Base-by-base conservation (phyloP, 768 basidiomycete genomes). In the Boletus rufocinnamomeus region DNA sequence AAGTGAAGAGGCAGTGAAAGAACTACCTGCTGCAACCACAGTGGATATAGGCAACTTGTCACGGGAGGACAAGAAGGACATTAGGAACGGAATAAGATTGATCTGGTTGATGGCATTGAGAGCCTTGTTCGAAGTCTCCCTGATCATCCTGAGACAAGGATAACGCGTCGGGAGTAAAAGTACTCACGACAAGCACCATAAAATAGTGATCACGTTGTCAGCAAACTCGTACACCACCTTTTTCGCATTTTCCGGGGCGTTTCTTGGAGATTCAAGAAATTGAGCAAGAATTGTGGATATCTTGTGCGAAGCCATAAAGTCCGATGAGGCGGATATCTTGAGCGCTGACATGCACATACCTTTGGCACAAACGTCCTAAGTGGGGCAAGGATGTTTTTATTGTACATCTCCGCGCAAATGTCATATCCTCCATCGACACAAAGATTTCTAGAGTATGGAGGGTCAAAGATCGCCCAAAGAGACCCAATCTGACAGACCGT, bases 341-440 rank as follows among this genome's bases (percentile, higher is more conserved):
- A 35, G 49, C 32, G 45, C 56, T 10, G 41, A 28, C 17, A 21
- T 1, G 14, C 4, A 59, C 71, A 43, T 62, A 91, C 93, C 78
- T 93, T 94, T 8, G 89, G 87, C 19, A 94, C 79, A 65, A 93
- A 91, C 0, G 82, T 80, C 64, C 80, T 85, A 57, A 94, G 73
- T 3, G 91, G 91, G 7, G 86, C 81, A 50, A 97, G 77, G 46
- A 97, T 87, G 64, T 91, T 92, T 77, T 97, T 97, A 73, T 98
- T 97, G 76, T 89, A 95, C 92, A 98, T 95, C 73, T 97, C 93
- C 2, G 90, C 93, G 66, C 95, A 95, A 48, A 97, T 90, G 63
- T 97, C 94, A 69, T 92, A 91, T 52, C 95, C 95, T 17, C 95
- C 95, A 69, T 98, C 95, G 67, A 98, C 88, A 67, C 93, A 94